Base-by-base conservation (phyloP, 1,284 basidiomycete species). In the Tetrapyrgos nigripes region DNA sequence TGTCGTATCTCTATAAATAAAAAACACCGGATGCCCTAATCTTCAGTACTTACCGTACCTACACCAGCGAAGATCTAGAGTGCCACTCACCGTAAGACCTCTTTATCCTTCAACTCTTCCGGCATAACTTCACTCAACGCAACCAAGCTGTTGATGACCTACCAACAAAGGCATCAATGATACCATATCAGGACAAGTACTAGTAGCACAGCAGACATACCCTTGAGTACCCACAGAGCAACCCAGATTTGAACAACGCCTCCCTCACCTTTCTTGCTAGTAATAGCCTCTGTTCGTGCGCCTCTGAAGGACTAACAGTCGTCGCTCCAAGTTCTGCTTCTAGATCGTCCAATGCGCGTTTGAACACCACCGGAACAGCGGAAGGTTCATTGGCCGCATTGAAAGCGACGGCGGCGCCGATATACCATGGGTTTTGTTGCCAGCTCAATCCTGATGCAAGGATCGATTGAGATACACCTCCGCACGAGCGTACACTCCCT, bases 361-460 rank as follows among this genome's bases (percentile, higher is more conserved):
- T 62, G 66, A 85, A 85, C 14, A 88, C 78, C 44, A 68, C 65
- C 1, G 84, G 82, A n/a, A 87, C 79, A 1, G 73, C 83, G 37
- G 86, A 83, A 3, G 84, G 79, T 48, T 73, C 73, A 66, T 88
- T 87, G 66, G 79, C 79, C 1, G 85, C 81, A 61, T 77, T 79
- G 68, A 83, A 86, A 1, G 82, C 75, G 29, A 85, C 81, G 14
- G 81, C 79, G 2, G 83, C 77, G 43, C 86, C 71, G 43, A 86
- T 74, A 59, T 81, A 84, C 86, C 86, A 88, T 3, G 85, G 81
- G 59, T 79, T 84, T 54, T 44, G 6, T 40, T 40, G 29, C 19
- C 48, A 14, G 4, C 17, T 26, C 10, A 19, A 24, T 24, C 55
- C 46, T n/a, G 9, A 19, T 14, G 9, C 10, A 45, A 8, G 21